Evolutionary conservation across 2,329 filamentous ascomycete genomes (phyloP).

Genomic region (Alternaria atra): DNA sequence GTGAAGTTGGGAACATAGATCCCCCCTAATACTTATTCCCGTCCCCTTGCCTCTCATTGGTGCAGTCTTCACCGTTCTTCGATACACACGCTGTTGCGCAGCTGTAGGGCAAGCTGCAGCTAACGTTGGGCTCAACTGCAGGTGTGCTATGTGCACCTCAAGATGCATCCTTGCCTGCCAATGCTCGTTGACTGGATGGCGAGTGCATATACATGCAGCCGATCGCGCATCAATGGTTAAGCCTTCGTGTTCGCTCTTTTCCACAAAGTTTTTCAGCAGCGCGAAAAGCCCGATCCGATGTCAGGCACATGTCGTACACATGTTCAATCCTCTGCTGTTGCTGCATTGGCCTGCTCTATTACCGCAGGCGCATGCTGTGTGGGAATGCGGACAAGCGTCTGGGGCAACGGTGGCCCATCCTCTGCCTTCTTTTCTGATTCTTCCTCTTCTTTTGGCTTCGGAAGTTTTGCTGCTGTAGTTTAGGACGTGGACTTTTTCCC

Average conservation of each 20-base stretch:
- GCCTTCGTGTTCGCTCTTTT: conserved; percentile 5
- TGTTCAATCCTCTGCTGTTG: conserved; percentile 43
- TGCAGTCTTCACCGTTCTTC: neutral
- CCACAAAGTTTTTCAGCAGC: conserved; percentile 9
- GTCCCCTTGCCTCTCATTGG: neutral
- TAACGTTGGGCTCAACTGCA: conserved; percentile 22
- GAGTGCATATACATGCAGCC: conserved; percentile 7
- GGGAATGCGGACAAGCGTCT: conserved; percentile 85
- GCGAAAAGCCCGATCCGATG: conserved; percentile 9
- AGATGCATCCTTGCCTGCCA: neutral
- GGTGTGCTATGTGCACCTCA: conserved; percentile 8
- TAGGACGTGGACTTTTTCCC: conserved; percentile 14
- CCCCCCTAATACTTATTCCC: neutral
- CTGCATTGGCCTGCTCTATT: conserved; percentile 45
- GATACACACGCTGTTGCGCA: conserved; percentile 9
- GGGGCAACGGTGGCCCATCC: conserved; percentile 68
- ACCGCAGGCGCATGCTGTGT: conserved; percentile 69
- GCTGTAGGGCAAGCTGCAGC: conserved; percentile 11
- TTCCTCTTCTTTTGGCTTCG: conserved; percentile 64
- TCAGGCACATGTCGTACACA: conserved; percentile 12
- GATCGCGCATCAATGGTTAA: conserved; percentile 1
- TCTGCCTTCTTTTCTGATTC: conserved; percentile 53
- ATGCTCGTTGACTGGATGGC: conserved; percentile 20
- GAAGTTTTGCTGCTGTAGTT: conserved; percentile 69
- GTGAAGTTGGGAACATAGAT: neutral